Percentiles rank a stretch among this genome's conserved stretches.
These are phyloP conservation scores for Kregervanrija pseudodelftensis DNA, from an alignment of 805 yeast species.

Conservation along the genomic window DNA sequence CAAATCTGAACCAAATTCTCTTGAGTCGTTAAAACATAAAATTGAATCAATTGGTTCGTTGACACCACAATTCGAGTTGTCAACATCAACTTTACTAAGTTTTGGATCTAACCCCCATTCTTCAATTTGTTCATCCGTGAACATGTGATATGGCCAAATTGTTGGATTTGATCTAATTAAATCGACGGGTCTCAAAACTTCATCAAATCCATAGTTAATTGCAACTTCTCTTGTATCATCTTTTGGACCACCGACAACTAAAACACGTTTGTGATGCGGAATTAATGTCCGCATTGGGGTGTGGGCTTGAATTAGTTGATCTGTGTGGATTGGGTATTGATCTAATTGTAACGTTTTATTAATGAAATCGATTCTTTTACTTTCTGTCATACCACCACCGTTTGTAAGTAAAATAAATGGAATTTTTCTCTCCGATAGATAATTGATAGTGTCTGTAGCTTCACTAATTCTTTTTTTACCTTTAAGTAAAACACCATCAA, in stretches of 20 bases:
- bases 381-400: conserved; percentile 80
- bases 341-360: conserved; percentile 32
- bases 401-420: conserved; percentile 82
- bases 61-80: conserved; percentile 19
- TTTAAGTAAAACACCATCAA: conserved; percentile 82
- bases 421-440: conserved; percentile 42
- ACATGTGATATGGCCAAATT: conserved; percentile 65
- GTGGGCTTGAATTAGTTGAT: conserved; percentile 78
- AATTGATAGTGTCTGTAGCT: conserved; percentile 48
- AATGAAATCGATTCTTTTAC: conserved; percentile 47
- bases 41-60: conserved; percentile 60
- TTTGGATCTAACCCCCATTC: conserved; percentile 33
- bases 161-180: conserved; percentile 49
- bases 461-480: conserved; percentile 61
- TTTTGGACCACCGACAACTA: conserved; percentile 79
- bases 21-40: conserved; percentile 79
- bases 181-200: conserved; percentile 70
- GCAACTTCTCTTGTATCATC: conserved; percentile 77
- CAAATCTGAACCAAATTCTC: conserved; percentile 80
- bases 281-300: conserved; percentile 71
- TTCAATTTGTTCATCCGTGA: conserved; percentile 36
- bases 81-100: conserved; percentile 19
- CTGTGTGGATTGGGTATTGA: conserved; percentile 38
- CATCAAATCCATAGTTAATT: conserved; percentile 63
- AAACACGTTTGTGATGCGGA: conserved; percentile 48